phyloP scores from a whole-genome alignment of 2,329 filamentous ascomycete genomes.

The Coniochaeta ligniaria region DNA sequence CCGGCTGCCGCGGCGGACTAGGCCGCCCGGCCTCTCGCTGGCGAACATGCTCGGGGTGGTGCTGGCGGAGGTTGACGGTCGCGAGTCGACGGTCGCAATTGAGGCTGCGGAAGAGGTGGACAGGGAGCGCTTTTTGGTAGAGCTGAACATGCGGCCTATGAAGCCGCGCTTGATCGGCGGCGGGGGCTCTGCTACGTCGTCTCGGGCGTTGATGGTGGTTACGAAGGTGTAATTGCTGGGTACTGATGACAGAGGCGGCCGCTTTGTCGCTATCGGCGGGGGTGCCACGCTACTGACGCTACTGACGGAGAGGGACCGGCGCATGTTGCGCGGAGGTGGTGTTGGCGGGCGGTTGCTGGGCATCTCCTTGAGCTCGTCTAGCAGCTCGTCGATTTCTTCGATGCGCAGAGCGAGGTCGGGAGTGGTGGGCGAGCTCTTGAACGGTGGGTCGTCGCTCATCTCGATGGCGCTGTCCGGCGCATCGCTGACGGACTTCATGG shows the following conservation, averaged over 20 bases:
- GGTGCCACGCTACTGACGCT: not conserved
- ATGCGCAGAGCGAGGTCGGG: constrained; percentile 18
- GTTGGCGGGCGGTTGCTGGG: constrained; percentile 16
- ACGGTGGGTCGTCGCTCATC: constrained; percentile 20
- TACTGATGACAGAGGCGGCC: constrained; percentile 4
- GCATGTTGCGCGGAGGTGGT: constrained; percentile 13
- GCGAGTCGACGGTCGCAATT: not conserved
- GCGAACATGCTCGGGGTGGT: not conserved
- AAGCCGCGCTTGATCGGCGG: not conserved
- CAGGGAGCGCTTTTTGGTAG: not conserved
- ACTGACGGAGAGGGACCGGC: not conserved
- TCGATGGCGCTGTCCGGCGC: constrained; percentile 34
- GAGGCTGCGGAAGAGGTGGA: not conserved
- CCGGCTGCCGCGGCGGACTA: constrained; percentile 9
- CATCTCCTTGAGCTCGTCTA: constrained; percentile 19
- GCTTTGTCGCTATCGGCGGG: not conserved
- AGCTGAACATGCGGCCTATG: constrained; percentile 1
- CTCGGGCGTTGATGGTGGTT: not conserved
- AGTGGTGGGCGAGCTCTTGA: constrained; percentile 9
- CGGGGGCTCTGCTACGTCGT: not conserved
- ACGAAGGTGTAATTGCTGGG: not conserved
- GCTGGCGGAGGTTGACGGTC: not conserved
- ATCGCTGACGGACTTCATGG: constrained; percentile 22
- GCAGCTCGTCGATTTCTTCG: constrained; percentile 20
- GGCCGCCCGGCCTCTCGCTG: not conserved